Evolutionary conservation across 1,139 yeast species (phyloP), one percentile per base, ranked within the genome.

Genomic region (Hansenula lynferdii): DNA sequence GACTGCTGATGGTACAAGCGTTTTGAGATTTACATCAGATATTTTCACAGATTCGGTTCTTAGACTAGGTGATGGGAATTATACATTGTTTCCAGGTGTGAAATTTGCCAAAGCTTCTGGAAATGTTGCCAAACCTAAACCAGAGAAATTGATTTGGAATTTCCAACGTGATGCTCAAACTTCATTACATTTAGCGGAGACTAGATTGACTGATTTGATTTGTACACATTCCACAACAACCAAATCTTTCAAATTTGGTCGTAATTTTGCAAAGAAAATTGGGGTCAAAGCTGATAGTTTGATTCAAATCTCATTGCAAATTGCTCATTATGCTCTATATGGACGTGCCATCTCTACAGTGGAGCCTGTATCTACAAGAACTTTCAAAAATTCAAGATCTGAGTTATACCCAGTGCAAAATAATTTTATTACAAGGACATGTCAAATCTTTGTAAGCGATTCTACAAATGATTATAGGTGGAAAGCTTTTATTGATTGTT

Each of bases 1-100:
- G 29, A 75, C 83, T n/a, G 80, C 83, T 72, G 92, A 84, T 58
- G 83, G 86, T 35, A 83, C 90, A 3, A 80, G 85, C 0, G 85
- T 82, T 12, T 62, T 84, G 45, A 64, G 94, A 42, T 84, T 81
- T 51, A 77, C 83, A 28, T 75, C 86, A 50, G 94, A 84, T 53
- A 77, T 80, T 26, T 84, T 80, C 55, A 80, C 92, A 0, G 94
- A 84, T 53, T 77, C 83, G 33, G 78, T 83, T 17, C 62, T 84
- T 43, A 74, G 86, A 56, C 65, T 84, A 42, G 90, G 90, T 6
- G 81, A 82, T 57, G 86, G 85, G 6, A 65, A 74, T n/a, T 83
- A 79, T 48, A 52, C 67, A 5, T 45, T 56, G 31, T 81, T 80
- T 51, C 51, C 58, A 16, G 41, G 42, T 6, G 49, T 45, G 6